Evolutionary conservation across 768 basidiomycete genomes (phyloP), one percentile per base, ranked within the genome.

Genomic region (Xerocomus spinulosus): DNA sequence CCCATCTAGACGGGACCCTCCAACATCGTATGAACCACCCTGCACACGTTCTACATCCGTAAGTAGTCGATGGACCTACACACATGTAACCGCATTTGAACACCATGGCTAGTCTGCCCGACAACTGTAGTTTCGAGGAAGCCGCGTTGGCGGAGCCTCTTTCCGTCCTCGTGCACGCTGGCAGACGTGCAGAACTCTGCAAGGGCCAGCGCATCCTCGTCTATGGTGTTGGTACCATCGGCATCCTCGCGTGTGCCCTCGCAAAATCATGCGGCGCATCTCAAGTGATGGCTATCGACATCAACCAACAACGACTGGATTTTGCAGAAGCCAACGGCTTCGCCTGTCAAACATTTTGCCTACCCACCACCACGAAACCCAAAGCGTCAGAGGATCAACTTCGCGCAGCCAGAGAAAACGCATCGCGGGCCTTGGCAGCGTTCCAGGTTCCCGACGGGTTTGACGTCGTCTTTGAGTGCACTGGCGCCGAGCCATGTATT

Each of bases 61-160:
- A 67, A 66, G 90, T 80, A 8, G 24, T 42, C 35, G 26, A 5
- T 14, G 8, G 28, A 24, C 33, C 26, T 43, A n/a, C 23, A 41
- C 18, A 10, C 36, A 29, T 44, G 32, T 26, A 43, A 9, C 32
- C 35, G 32, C 21, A n/a, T 55, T 36, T 60, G 39, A 63, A 20
- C 48, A 42, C 28, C 9, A 21, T 17, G 14, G 44, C 21, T 57
- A 90, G 88, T 20, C 72, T 96, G 20, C 90, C 93, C 20, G 82
- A 89, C 54, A 71, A 66, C 56, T 81, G 83, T 64, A 75, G 84
- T 30, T 90, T 82, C 59, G 87, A 92, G 53, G 78, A 82, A 55
- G 94, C 88, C 17, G 83, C 93, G 6, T 78, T 97, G 50, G 92
- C 93, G 9, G 95, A 98, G 65, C 95, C 95, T 21, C 84, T 98